phyloP scores from a whole-genome alignment of 192 early-diverging fungal species.

The Allomyces macrogynus region DNA sequence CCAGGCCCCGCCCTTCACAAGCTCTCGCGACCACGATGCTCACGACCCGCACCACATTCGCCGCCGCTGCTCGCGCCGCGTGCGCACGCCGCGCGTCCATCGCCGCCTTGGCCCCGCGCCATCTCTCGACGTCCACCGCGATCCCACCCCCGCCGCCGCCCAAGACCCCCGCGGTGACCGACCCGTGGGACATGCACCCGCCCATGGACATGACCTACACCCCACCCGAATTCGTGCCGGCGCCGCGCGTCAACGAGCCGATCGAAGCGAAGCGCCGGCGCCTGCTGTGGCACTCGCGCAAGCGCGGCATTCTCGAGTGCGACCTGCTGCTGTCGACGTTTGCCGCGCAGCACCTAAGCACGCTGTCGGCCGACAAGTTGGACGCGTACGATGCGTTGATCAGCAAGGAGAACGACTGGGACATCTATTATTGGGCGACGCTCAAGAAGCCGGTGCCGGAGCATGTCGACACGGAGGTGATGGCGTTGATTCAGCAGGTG shows the following conservation, averaged over 20 bases:
- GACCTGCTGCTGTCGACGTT: slow-evolving; percentile 82
- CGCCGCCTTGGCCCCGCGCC: no score
- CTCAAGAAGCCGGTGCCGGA: slow-evolving; percentile 40
- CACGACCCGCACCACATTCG: no score
- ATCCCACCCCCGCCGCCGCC: neutral
- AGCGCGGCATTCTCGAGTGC: slow-evolving; percentile 84
- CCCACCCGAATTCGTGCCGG: slow-evolving; percentile 21
- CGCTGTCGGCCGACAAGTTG: slow-evolving; percentile 34
- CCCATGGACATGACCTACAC: neutral
- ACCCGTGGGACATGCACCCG: slow-evolving; percentile 1
- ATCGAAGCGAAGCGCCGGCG: slow-evolving; percentile 54
- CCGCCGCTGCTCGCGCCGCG: no score
- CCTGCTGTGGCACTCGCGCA: slow-evolving; percentile 67
- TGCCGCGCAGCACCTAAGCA: slow-evolving; percentile 38
- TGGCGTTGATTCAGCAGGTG: slow-evolving; percentile 9
- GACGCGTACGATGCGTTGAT: slow-evolving; percentile 59
- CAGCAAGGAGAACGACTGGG: slow-evolving; percentile 73
- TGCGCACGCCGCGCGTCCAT: no score
- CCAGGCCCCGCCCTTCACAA: no score
- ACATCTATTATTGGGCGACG: slow-evolving; percentile 85
- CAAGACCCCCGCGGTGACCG: neutral
- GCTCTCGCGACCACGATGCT: no score
- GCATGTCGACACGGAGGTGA: slow-evolving; percentile 18
- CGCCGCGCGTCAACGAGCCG: slow-evolving; percentile 40
- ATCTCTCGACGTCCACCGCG: neutral